Base-by-base conservation (phyloP, 2,329 filamentous ascomycete genomes). In the Botrytis porri region DNA sequence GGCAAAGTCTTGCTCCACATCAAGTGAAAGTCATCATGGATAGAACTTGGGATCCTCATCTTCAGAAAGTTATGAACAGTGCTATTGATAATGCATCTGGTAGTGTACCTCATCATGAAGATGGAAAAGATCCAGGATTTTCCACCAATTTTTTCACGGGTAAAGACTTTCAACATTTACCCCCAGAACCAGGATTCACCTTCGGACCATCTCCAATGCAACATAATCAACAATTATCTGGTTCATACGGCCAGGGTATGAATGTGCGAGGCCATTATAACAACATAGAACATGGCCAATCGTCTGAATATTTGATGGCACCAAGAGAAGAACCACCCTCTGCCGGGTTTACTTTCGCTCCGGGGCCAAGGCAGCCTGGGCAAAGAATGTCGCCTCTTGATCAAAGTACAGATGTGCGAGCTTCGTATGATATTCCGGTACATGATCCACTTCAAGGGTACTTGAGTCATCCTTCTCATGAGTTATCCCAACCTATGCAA, bases 21-120 rank as follows among this genome's bases (percentile, higher is more conserved):
- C 25, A 4, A 32, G 64, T 14, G 10, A 29, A 45, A 12, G 18
- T 62, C 39, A 62, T 9, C 39, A 70, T 70, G 67, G 54, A 76
- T 63, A n/a, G 51, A 57, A 35, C 67, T 16, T 59, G 74, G 18
- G 76, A 80, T 74, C 74, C 73, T 66, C 72, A 75, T 70, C 66
- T 77, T 35, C 78, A 79, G 65, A 75, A 74, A 16, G 77, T 78
- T 61, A 64, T 76, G 67, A 73, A 74, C n/a, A 72, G 78, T 77
- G 72, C 75, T n/a, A 73, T 51, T 25, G 70, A 61, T 8, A 25
- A 57, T 32, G 4, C 37, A 43, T 32, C 48, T 32, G n/a, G 18
- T 37, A 10, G 48, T 39, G 65, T 16, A 32, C 18, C 25, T 32
- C 18, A 41, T 57, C 35, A 18, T 69, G 65, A 57, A 57, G 37